Conservation (phyloP, 2,329 filamentous ascomycete genomes). For the Ophiocordyceps unilateralis region DNA sequence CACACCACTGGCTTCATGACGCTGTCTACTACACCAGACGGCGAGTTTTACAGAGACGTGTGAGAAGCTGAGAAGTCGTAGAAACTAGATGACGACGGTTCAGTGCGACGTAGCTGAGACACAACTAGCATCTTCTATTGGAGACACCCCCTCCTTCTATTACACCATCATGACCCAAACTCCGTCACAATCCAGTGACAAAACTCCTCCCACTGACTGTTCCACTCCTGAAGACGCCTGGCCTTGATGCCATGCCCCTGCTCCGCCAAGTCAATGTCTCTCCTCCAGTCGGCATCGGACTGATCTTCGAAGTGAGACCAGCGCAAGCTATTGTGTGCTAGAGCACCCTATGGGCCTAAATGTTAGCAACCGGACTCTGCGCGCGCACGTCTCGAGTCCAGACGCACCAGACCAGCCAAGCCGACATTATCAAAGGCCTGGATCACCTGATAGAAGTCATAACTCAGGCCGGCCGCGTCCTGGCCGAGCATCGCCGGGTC, state of each 20-base stretch:
- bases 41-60: too few species aligned
- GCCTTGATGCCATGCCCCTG: not conserved
- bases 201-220: not conserved
- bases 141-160: not conserved
- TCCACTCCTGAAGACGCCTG: not conserved
- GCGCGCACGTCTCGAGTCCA: not conserved
- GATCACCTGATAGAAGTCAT: not conserved
- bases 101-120: too few species aligned
- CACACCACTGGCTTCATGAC: too few species aligned
- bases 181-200: not conserved
- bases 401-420: not conserved
- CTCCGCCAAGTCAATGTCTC: not conserved
- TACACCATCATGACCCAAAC: not conserved
- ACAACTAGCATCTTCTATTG: too few species aligned
- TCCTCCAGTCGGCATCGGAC: not conserved
- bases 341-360: not conserved
- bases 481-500: not conserved
- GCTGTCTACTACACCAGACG: too few species aligned
- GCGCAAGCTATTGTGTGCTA: not conserved
- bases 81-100: too few species aligned
- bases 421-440: not conserved
- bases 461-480: not conserved
- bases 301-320: slow-evolving; percentile 1
- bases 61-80: too few species aligned
- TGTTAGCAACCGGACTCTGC: not conserved